A percentile compares a stretch with the other conserved stretches of the same genome.
phyloP scores from a whole-genome alignment of 495 filamentous ascomycete genomes.

The Neurospora sp. region DNA sequence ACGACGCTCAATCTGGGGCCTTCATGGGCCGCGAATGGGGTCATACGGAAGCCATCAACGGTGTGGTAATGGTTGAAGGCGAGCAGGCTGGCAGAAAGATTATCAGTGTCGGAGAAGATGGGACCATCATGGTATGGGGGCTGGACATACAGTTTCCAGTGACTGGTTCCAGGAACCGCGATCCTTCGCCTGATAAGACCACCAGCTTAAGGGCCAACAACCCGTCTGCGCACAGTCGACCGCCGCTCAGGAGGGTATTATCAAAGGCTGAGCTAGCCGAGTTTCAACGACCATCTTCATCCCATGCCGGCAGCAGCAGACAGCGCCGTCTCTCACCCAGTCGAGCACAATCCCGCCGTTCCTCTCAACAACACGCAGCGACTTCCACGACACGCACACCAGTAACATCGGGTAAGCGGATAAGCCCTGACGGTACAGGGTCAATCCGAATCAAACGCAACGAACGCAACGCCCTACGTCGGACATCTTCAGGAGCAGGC shows the following conservation, averaged over 20 bases:
- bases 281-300: slow-evolving; percentile 55
- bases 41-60: slow-evolving; percentile 85
- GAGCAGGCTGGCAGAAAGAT: slow-evolving; percentile 42
- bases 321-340: slow-evolving; percentile 49
- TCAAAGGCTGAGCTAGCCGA: slow-evolving; percentile 70
- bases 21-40: slow-evolving; percentile 86
- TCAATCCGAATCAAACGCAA: slow-evolving; percentile 22
- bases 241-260: slow-evolving; percentile 62
- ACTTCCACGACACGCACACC: slow-evolving; percentile 15
- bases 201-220: slow-evolving; percentile 30
- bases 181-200: slow-evolving; percentile 44
- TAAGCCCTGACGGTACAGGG: neutral
- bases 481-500: slow-evolving; percentile 23
- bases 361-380: slow-evolving; percentile 23
- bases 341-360: slow-evolving; percentile 26
- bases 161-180: slow-evolving; percentile 24
- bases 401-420: neutral
- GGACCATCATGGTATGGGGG: slow-evolving; percentile 78
- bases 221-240: slow-evolving; percentile 24
- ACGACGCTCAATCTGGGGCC: slow-evolving; percentile 62
- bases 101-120: slow-evolving; percentile 71
- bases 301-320: slow-evolving; percentile 44
- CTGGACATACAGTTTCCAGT: slow-evolving; percentile 37
- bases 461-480: slow-evolving; percentile 30
- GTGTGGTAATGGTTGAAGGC: slow-evolving; percentile 59